Base-by-base conservation (phyloP, 108 stramenopile species). In the Thalassiosira profunda region DNA sequence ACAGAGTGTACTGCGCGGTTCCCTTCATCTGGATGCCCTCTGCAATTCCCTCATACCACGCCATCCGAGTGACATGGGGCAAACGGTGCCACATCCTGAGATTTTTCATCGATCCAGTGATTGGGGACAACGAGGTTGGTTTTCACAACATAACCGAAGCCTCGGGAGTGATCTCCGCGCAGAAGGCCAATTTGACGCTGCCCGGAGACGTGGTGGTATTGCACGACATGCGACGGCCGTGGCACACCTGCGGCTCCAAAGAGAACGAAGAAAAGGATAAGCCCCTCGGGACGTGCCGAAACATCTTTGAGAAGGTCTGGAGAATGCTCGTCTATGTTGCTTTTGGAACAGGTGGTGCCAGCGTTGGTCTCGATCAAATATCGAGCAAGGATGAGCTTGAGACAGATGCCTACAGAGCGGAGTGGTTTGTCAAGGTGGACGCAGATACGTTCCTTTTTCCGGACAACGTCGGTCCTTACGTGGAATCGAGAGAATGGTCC, bases 391-490 rank as follows among this genome's bases (percentile, higher is more conserved):
- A 34, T 26, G 53, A 20, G 53, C 42, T 35, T 42, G 44, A 5
- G 31, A 12, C 18, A 30, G 55, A 60, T 44, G 74, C 47, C 29
- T 41, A 62, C 10, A 62, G 43, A 14, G 58, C 57, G 2, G 74
- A 75, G 40, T 75, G 74, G 74, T 75, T 75, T 44, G 74, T 69
- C 26, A 75, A 75, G 20, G 74, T 75, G 28, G 74, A 75, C 45
- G 42, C 74, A 11, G 74, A 75, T 35, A 75, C 74, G 29, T 75
- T 34, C 29, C 59, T 75, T 1, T 75, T 75, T 37, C 74, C 74
- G 7, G 74, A 75, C 12, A 68, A 75, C 54, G 18, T 75, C 2
- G 38, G 45, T 33, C 34, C 59, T 34, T 75, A 69, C 44, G 59
- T 69, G 6, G 31, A 60, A 35, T 24, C 29, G 24, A 68, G 33